Conservation (phyloP, 495 filamentous ascomycete species). For the Podospora anserina region DNA sequence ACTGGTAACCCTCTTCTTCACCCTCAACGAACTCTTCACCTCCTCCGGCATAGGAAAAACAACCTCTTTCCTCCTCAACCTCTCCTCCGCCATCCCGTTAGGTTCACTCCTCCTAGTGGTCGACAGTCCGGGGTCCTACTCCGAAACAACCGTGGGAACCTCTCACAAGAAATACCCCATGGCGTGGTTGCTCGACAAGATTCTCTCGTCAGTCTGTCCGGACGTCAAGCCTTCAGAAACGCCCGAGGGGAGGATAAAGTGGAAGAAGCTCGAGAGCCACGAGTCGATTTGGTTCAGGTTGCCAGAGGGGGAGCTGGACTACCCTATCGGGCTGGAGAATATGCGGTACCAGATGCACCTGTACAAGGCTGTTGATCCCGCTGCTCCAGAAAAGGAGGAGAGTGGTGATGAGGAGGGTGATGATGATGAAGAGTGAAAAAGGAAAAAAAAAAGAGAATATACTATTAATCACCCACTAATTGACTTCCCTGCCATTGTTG, state of each 20-base stretch:
- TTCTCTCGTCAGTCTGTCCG: slow-evolving; percentile 41
- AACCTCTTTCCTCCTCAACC: slow-evolving; percentile 65
- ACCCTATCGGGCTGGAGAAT: slow-evolving; percentile 84
- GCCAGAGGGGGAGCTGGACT: slow-evolving; percentile 55
- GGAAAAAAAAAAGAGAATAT: not conserved
- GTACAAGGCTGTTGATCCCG: slow-evolving; percentile 46
- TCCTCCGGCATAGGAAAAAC: slow-evolving; percentile 67
- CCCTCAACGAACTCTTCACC: slow-evolving; percentile 91
- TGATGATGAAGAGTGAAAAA: slow-evolving; percentile 7
- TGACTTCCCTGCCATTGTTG: slow-evolving; percentile 4
- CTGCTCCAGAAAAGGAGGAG: slow-evolving; percentile 1
- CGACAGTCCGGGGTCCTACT: slow-evolving; percentile 91
- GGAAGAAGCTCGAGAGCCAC: slow-evolving; percentile 68
- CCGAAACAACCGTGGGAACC: slow-evolving; percentile 64
- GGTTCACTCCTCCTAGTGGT: slow-evolving; percentile 77
- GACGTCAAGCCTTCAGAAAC: slow-evolving; percentile 34
- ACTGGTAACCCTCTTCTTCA: slow-evolving; percentile 86
- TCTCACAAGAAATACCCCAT: slow-evolving; percentile 77
- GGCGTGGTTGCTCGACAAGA: slow-evolving; percentile 87
- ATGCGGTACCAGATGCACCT: slow-evolving; percentile 93
- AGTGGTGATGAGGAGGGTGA: not conserved
- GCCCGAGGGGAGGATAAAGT: slow-evolving; percentile 42
- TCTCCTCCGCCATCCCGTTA: slow-evolving; percentile 53
- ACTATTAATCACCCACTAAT: not conserved
- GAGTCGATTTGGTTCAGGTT: slow-evolving; percentile 86